These are phyloP conservation scores for Phaseolus lunatus DNA, from an alignment of 306 rosid species.

Conservation along the genomic window DNA sequence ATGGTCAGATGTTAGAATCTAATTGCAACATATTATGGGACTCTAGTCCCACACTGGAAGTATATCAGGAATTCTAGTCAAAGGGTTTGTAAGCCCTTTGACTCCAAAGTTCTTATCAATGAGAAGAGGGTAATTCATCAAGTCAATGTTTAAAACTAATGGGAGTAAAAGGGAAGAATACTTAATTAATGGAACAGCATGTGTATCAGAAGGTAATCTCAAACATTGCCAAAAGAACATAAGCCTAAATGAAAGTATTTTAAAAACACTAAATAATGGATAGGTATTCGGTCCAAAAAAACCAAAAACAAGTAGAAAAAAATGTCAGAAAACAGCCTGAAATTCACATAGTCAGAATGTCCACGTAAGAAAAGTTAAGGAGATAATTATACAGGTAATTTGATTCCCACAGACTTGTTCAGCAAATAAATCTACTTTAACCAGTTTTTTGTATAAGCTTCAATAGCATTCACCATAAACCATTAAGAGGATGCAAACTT, in stretches of 20 bases:
- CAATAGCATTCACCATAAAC: background rate
- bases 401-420: slow-evolving; percentile 19
- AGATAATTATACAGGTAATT: slow-evolving; percentile 22
- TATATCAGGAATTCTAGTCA: background rate
- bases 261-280: slow-evolving; percentile 3
- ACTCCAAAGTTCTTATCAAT: slow-evolving; percentile 4
- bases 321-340: background rate
- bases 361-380: slow-evolving; percentile 6
- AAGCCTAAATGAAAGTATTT: slow-evolving; percentile 28
- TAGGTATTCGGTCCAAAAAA: slow-evolving; percentile 21
- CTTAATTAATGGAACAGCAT: slow-evolving; percentile 5
- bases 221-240: slow-evolving; percentile 35
- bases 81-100: background rate
- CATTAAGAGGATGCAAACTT: background rate
- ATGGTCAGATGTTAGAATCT: background rate
- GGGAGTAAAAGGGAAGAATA: slow-evolving; percentile 1
- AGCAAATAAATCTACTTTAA: slow-evolving; percentile 35
- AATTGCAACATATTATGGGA: background rate
- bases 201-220: slow-evolving; percentile 6
- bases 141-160: slow-evolving; percentile 23
- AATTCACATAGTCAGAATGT: slow-evolving; percentile 6
- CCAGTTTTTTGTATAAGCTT: slow-evolving; percentile 5
- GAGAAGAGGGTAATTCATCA: slow-evolving; percentile 38
- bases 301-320: slow-evolving; percentile 25
- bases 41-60: background rate